These are phyloP conservation scores for Crucihimalaya himalaica DNA, from an alignment of 345 rosid genomes.

Conservation along the genomic window DNA sequence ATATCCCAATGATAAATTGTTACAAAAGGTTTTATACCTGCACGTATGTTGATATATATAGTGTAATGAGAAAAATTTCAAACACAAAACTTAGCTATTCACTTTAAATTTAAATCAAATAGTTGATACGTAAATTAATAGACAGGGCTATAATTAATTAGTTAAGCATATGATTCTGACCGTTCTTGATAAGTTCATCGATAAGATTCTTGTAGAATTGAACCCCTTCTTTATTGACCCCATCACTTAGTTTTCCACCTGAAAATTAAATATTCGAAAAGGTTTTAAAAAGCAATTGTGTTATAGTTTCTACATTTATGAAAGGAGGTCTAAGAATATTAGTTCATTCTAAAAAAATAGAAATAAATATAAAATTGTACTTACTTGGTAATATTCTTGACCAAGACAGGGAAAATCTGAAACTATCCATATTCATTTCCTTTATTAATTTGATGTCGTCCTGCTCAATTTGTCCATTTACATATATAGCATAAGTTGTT, in stretches of 20 bases:
- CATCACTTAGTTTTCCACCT: slow-evolving; percentile 47
- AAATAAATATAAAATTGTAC: background rate
- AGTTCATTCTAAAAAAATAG: too few species aligned
- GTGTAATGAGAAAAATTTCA: background rate
- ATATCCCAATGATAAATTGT: slow-evolving; percentile 51
- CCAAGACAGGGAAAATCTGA: slow-evolving; percentile 56
- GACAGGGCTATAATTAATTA: too few species aligned
- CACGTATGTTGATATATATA: background rate
- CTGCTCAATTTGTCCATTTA: slow-evolving; percentile 9
- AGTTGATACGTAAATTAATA: too few species aligned
- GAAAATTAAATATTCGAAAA: background rate
- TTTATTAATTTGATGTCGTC: slow-evolving; percentile 46
- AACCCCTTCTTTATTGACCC: slow-evolving; percentile 44
- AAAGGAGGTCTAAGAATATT: too few species aligned
- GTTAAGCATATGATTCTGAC: slow-evolving; percentile 14
- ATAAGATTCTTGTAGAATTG: slow-evolving; percentile 48
- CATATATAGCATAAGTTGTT: background rate
- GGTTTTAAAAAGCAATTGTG: background rate
- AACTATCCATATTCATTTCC: slow-evolving; percentile 42
- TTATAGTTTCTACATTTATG: too few species aligned
- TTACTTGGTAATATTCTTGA: slow-evolving; percentile 48
- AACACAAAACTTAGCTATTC: background rate
- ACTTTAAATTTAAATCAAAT: too few species aligned
- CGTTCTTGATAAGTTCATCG: slow-evolving; percentile 40
- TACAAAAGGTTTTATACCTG: slow-evolving; percentile 46